phyloP scores from a whole-genome alignment of 139 green algal species.

The Raphidocelis subcapitata region DNA sequence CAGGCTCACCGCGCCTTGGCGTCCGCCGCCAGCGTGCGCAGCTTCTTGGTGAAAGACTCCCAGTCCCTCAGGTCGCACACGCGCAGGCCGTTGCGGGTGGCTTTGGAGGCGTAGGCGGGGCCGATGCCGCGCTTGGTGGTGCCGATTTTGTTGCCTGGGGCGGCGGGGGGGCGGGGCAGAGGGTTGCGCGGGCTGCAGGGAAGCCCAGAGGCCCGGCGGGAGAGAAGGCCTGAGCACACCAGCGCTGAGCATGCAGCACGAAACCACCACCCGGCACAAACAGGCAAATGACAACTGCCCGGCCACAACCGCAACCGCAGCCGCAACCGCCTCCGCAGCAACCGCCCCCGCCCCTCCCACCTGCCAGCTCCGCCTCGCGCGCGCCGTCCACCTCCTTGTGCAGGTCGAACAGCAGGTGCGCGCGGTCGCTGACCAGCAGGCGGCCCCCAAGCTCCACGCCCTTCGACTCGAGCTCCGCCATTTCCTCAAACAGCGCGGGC shows the following conservation, averaged over 20 bases:
- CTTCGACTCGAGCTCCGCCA: slow-evolving; percentile 61
- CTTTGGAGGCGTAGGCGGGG: slow-evolving; percentile 94
- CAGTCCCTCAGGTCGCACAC: slow-evolving; percentile 81
- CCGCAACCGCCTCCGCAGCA: not conserved
- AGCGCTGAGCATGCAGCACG: no score
- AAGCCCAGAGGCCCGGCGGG: no score
- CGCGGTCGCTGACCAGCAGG: slow-evolving; percentile 82
- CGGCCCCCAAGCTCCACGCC: slow-evolving; percentile 62
- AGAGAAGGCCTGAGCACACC: no score
- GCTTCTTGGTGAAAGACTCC: slow-evolving; percentile 65
- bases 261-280: no score
- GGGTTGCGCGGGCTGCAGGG: no score
- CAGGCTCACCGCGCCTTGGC: slow-evolving; percentile 18
- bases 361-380: slow-evolving; percentile 89
- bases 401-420: slow-evolving; percentile 98
- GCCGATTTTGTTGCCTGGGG: slow-evolving; percentile 85
- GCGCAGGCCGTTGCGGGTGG: slow-evolving; percentile 92
- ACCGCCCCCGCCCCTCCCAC: slow-evolving; percentile 22
- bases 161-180: no score
- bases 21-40: slow-evolving; percentile 60
- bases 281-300: no score
- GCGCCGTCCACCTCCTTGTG: slow-evolving; percentile 97
- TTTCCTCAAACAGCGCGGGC: slow-evolving; percentile 93
- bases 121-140: slow-evolving; percentile 99
- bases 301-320: no score